Evolutionary conservation across 164 flowering plant genomes (phyloP).

Genomic region (Vitis vinifera): DNA sequence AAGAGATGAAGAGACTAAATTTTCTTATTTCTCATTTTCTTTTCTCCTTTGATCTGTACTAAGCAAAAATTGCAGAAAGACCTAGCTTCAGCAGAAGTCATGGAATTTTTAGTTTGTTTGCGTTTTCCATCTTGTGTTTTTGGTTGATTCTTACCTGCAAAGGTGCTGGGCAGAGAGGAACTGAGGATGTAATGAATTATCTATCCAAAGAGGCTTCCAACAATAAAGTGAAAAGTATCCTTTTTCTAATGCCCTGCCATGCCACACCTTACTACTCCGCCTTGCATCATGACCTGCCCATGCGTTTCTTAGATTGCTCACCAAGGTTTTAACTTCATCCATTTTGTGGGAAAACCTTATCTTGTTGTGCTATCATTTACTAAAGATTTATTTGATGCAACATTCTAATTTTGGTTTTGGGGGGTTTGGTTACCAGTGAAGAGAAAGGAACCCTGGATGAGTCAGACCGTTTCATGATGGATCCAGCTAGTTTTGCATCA

Average conservation of each 20-base stretch:
- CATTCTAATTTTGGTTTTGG: constrained; percentile 4
- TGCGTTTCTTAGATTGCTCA: constrained; percentile 91
- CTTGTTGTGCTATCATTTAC: too few relatives aligned
- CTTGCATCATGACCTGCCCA: constrained; percentile 69
- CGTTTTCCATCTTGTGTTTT: background rate
- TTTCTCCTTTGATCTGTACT: too few relatives aligned
- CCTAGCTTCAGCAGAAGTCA: too few relatives aligned
- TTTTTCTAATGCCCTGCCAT: constrained; percentile 90
- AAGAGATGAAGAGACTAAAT: too few relatives aligned
- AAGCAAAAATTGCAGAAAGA: too few relatives aligned
- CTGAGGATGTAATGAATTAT: constrained; percentile 87
- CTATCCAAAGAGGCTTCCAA: constrained; percentile 59
- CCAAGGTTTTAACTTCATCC: constrained; percentile 55
- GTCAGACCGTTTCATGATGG: constrained; percentile 79
- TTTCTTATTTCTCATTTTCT: too few relatives aligned
- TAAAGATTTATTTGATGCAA: too few relatives aligned
- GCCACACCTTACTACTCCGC: constrained; percentile 90
- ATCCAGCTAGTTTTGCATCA: constrained; percentile 63
- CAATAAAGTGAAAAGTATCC: constrained; percentile 59
- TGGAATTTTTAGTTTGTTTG: background rate
- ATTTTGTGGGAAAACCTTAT: too few relatives aligned
- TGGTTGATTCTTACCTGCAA: too few relatives aligned
- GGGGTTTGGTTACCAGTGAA: constrained; percentile 41
- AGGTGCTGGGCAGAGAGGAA: constrained; percentile 73
- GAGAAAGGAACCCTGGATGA: constrained; percentile 59